These are phyloP conservation scores for Ceratocystis eucalypticola DNA, from an alignment of 2,329 filamentous ascomycete genomes.

Conservation along the genomic window DNA sequence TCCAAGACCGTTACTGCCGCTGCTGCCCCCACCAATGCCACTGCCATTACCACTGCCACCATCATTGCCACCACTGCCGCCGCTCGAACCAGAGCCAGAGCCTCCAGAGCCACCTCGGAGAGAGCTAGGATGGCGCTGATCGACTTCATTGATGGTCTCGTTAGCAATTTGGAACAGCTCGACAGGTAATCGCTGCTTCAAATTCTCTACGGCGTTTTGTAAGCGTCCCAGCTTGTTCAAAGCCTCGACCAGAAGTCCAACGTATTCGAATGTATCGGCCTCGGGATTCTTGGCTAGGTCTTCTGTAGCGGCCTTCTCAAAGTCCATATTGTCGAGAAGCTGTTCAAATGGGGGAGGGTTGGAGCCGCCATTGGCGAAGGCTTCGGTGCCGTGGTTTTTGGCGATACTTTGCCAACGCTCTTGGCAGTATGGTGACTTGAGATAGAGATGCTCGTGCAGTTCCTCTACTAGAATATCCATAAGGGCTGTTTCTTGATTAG, in stretches of 20 bases:
- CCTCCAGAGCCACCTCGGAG: slow-evolving; percentile 41
- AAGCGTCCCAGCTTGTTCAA: slow-evolving; percentile 79
- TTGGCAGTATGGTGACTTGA: slow-evolving; percentile 95
- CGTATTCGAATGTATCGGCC: slow-evolving; percentile 87
- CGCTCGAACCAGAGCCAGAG: not conserved
- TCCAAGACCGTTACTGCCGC: slow-evolving; percentile 41
- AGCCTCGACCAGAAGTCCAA: slow-evolving; percentile 74
- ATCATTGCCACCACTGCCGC: slow-evolving; percentile 42
- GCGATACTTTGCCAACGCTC: slow-evolving; percentile 82
- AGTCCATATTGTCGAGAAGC: slow-evolving; percentile 47
- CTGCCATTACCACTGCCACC: slow-evolving; percentile 47
- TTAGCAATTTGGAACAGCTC: slow-evolving; percentile 90
- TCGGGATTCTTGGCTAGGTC: slow-evolving; percentile 90
- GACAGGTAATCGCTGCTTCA: slow-evolving; percentile 85
- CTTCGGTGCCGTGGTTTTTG: slow-evolving; percentile 47
- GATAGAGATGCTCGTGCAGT: slow-evolving; percentile 88
- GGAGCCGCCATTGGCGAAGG: slow-evolving; percentile 32
- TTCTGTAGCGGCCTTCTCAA: slow-evolving; percentile 54
- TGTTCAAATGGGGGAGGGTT: slow-evolving; percentile 42
- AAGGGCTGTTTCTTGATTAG: slow-evolving; percentile 80
- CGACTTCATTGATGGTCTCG: slow-evolving; percentile 86
- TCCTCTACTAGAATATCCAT: slow-evolving; percentile 97
- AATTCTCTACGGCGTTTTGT: slow-evolving; percentile 72
- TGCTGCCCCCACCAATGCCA: not conserved
- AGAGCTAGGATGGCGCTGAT: slow-evolving; percentile 79